A percentile compares a stretch with the other conserved stretches of the same genome.
These are phyloP conservation scores for Phytophthora megakarya DNA, from an alignment of 352 stramenopile genomes.

Conservation along the genomic window DNA sequence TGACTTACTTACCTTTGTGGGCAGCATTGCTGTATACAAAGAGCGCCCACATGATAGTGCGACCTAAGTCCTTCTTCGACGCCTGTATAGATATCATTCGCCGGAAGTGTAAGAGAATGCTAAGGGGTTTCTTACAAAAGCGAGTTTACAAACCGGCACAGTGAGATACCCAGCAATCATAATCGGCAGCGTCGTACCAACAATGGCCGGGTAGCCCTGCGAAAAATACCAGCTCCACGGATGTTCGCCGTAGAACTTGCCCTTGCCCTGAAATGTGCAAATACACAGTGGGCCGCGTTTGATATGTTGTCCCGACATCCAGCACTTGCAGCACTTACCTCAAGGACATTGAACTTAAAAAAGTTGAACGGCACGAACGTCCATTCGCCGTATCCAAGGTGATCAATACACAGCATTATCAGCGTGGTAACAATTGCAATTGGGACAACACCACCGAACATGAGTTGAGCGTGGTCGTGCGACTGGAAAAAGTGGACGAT, in stretches of 20 bases:
- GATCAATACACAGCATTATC: conserved; percentile 78
- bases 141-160: conserved; percentile 42
- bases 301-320: neutral
- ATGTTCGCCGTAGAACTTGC: conserved; percentile 81
- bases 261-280: conserved; percentile 58
- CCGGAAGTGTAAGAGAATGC: neutral
- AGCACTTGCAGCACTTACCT: conserved; percentile 43
- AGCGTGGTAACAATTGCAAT: conserved; percentile 59
- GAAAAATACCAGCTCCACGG: conserved; percentile 87
- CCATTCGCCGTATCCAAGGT: conserved; percentile 76
- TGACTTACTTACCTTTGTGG: conserved; percentile 70
- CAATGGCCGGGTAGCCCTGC: conserved; percentile 76
- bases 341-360: conserved; percentile 85
- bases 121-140: neutral
- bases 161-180: conserved; percentile 63
- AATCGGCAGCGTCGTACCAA: conserved; percentile 56
- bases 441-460: conserved; percentile 56
- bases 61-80: conserved; percentile 70
- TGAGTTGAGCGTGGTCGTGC: conserved; percentile 39
- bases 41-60: conserved; percentile 69
- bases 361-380: conserved; percentile 90
- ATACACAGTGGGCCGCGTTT: neutral
- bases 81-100: conserved; percentile 23
- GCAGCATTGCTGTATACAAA: conserved; percentile 78
- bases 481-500: conserved; percentile 58